Evolutionary conservation across 2,329 filamentous ascomycete species (phyloP), one percentile per base, ranked within the genome.

Genomic region (Apiospora koreana): DNA sequence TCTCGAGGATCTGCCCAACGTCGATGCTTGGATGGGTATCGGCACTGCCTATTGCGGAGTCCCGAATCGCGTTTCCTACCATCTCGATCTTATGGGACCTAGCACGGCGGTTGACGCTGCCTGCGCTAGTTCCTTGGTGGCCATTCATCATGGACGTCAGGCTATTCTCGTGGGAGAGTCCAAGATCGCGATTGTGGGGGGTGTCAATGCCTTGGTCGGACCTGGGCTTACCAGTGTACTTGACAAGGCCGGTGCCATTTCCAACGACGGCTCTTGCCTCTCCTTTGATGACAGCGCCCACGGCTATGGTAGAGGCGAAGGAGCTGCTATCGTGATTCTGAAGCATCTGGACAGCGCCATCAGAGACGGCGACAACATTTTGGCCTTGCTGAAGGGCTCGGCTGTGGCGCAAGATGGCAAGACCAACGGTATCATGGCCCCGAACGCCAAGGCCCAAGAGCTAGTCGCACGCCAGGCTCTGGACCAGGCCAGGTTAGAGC

Each of bases 21-120:
- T 82, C 23, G 80, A 81, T 23, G 77, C 81, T 1, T 81, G 77
- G 75, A 81, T 80, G 78, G 81, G 80, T 1, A 81, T 82, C 65
- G 82, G 82, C 0, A 83, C 80, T 0, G 79, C 80, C 0, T 78
- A 76, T 38, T 79, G 78, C 65, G 80, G 80, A 2, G 73, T 83
- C 6, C 77, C 80, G 16, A 79, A 80, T 72, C 73, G 80, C 10
- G 80, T 81, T 9, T 80, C 79, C 2, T 80, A 80, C 54, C 73
- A 75, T 23, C 69, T 80, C 16, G 75, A 80, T 67, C 72, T 81
- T 7, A 76, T 74, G 69, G 80, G 80, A 7, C 78, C 79, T 1
- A 78, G 75, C 54, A 73, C 73, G 16, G 77, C 79, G 4, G 73
- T 81, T 8, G 80, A 82, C 69, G 79, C 80, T 0, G 80, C 80